Conservation (phyloP, 2,329 filamentous ascomycete species). For the Malbranchea cinnamomea region DNA sequence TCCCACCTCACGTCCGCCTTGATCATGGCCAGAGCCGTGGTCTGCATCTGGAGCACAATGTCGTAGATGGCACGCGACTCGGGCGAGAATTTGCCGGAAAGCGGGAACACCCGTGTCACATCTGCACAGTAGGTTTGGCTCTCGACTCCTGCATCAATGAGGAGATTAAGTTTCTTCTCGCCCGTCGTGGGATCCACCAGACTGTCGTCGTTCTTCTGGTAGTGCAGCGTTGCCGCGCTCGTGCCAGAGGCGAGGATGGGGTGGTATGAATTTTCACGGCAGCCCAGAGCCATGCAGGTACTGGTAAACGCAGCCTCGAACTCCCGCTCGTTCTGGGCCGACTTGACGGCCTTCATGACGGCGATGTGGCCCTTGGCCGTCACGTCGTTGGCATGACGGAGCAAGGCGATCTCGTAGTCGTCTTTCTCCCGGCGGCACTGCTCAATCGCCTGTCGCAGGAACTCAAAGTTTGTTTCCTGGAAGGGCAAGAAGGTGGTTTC, state of each 20-base stretch:
- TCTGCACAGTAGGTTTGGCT: constrained; percentile 77
- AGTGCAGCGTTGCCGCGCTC: constrained; percentile 81
- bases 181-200: constrained; percentile 38
- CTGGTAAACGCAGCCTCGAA: constrained; percentile 65
- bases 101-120: constrained; percentile 74
- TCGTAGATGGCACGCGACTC: constrained; percentile 62
- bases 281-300: constrained; percentile 56
- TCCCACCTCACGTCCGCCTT: constrained; percentile 56
- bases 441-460: constrained; percentile 59
- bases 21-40: constrained; percentile 53
- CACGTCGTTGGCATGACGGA: constrained; percentile 67
- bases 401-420: constrained; percentile 67
- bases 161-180: constrained; percentile 48
- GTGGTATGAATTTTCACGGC: constrained; percentile 68
- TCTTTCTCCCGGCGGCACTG: constrained; percentile 69
- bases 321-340: constrained; percentile 62
- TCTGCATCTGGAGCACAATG: constrained; percentile 70
- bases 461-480: constrained; percentile 43
- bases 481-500: constrained; percentile 58
- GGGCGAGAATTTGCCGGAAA: constrained; percentile 52
- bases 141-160: constrained; percentile 80
- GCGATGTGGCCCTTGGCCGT: constrained; percentile 62
- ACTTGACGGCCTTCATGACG: constrained; percentile 49
- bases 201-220: constrained; percentile 61
- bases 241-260: constrained; percentile 73